A percentile compares a stretch with the other conserved stretches of the same genome.
Evolutionary conservation across 805 yeast genomes (phyloP).

Genomic region (Cyberlindnera euphorbiae): DNA sequence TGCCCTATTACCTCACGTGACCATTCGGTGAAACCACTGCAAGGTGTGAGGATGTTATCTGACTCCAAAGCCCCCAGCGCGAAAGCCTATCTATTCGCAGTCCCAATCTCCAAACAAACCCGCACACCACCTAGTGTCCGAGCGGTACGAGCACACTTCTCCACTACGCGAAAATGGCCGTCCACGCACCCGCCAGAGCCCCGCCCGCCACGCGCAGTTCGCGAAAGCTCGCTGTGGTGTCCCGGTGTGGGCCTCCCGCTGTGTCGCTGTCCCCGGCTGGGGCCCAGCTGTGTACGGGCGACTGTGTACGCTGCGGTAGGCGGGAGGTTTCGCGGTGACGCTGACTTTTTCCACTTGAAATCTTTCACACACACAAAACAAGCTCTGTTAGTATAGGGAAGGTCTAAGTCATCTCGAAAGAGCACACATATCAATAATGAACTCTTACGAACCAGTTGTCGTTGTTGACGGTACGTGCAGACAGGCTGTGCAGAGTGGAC

Average conservation of each 20-base stretch:
- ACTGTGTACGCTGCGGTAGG: background rate
- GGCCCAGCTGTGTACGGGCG: background rate
- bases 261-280: background rate
- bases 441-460: slow-evolving; percentile 90
- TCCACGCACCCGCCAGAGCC: too few species aligned
- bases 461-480: slow-evolving; percentile 85
- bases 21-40: background rate
- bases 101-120: background rate
- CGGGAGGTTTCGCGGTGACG: slow-evolving; percentile 3
- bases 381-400: background rate
- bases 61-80: background rate
- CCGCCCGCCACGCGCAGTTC: too few species aligned
- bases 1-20: too few species aligned
- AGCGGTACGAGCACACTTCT: too few species aligned
- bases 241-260: background rate
- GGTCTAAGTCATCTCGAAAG: slow-evolving; percentile 7
- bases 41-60: background rate
- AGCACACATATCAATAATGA: slow-evolving; percentile 29
- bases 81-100: background rate
- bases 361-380: slow-evolving; percentile 10
- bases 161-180: too few species aligned
- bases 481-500: too few species aligned
- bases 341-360: slow-evolving; percentile 14
- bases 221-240: too few species aligned
- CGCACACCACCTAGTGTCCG: background rate